A percentile compares a stretch with the other conserved stretches of the same genome.
Evolutionary conservation across 352 stramenopile species (phyloP).

Genomic region (Pythium vanterpoolii): DNA sequence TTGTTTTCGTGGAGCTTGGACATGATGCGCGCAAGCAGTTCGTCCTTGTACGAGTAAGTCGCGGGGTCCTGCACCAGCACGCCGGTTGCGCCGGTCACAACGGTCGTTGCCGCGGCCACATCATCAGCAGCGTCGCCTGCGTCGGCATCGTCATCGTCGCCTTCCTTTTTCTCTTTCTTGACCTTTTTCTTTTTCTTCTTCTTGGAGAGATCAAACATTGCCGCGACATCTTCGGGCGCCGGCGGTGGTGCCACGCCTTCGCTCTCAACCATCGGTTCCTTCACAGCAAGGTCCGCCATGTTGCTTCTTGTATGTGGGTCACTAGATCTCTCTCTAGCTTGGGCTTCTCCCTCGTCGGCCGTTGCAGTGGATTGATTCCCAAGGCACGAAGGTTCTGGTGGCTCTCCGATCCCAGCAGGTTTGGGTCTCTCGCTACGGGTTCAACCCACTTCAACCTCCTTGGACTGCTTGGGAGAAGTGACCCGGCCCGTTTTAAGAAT

Average conservation of each 20-base stretch:
- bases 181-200: slow-evolving; percentile 93
- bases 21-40: slow-evolving; percentile 94
- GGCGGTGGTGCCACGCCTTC: slow-evolving; percentile 44
- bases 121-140: slow-evolving; percentile 28
- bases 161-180: slow-evolving; percentile 53
- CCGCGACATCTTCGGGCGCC: slow-evolving; percentile 81
- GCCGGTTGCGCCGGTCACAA: slow-evolving; percentile 9
- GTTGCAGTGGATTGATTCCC: background rate
- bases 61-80: slow-evolving; percentile 84
- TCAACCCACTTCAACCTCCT: slow-evolving; percentile 3
- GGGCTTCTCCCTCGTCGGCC: background rate
- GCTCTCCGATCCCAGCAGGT: slow-evolving; percentile 15
- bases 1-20: slow-evolving; percentile 96
- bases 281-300: slow-evolving; percentile 61
- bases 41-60: slow-evolving; percentile 95
- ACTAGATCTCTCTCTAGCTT: background rate
- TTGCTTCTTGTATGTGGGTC: background rate
- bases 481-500: slow-evolving; percentile 4
- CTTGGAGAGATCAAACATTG: slow-evolving; percentile 90
- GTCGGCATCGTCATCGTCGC: slow-evolving; percentile 27
- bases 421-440: background rate
- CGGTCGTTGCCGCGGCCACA: slow-evolving; percentile 35
- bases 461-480: too few species aligned
- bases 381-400: slow-evolving; percentile 24
- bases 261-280: slow-evolving; percentile 32